Base-by-base conservation (phyloP, 2,329 filamentous ascomycete species). In the Arthrobotrys pseudoclavata region DNA sequence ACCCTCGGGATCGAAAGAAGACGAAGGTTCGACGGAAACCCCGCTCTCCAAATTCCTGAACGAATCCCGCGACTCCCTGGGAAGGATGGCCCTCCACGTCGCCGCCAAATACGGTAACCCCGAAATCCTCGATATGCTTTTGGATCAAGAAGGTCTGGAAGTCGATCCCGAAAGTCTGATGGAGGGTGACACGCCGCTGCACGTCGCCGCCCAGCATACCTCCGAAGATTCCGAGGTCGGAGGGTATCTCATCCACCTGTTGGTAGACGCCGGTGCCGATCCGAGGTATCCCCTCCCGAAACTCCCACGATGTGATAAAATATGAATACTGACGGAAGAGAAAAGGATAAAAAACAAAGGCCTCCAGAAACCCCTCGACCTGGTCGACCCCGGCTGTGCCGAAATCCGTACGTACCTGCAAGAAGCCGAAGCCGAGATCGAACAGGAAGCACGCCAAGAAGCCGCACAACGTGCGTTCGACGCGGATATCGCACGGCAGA, bases 41-140 rank as follows among this genome's bases (percentile, higher is more conserved):
- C 85, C 67, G 83, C 57, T 55, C 6, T 90, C 94, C 37, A 84
- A 88, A 62, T 90, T 97, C 80, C 89, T 99, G 83, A 99, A 99
- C 86, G 88, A 89, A 57, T 92, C 94, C 62, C 92, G 89, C 53
- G 94, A 96, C 81, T 90, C 94, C 10, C 87, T 97, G 85, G 96
- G 96, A 63, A 94, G 95, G 84, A 89, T 95, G 83, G 89, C 94
- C 34, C 90, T 97, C 83, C 96, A 98, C 84, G 89, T 97, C 81
- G 96, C 94, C 61, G 95, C 95, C 34, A 87, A 89, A 31, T 90
- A 90, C 80, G 96, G 96, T 81, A 93, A 94, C 85, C 97, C 92
- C 95, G 86, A 96, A 82, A 87, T 94, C 78, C 91, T 96, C 82
- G 92, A 96, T 85, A 85, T 89, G 82, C 89, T 96, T 71, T 90